Base-by-base conservation (phyloP, 2,329 filamentous ascomycete species). In the Nothomitra cinnamomea region DNA sequence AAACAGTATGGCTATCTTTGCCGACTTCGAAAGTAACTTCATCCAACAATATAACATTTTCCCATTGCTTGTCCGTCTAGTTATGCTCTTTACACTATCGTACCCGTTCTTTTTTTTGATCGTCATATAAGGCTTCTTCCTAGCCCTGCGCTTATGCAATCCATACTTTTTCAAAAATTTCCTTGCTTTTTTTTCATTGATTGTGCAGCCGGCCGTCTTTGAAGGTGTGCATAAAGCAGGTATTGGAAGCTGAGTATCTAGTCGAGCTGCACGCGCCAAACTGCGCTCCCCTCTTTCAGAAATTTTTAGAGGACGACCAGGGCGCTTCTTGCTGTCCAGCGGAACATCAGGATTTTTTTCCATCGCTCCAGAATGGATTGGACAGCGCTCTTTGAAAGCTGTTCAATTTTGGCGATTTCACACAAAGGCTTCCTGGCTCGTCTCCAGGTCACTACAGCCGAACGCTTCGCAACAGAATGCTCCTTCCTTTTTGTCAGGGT, bases 391-490 rank as follows among this genome's bases (percentile, higher is more conserved):
- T n/a, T n/a, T n/a, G n/a, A n/a, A n/a, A 42, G 6, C 5, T 42
- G n/a, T 42, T 42, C 40, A 6, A 42, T 6, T 42, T 6, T 6
- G 6, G 40, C 5, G 15, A 42, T 42, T 42, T 42, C 4, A 42
- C 15, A 6, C n/a, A 42, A 19, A n/a, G 21, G 54, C 21, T 63
- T 63, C 19, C 28, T 57, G 13, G 53, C 59, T 8, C 45, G 64
- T 6, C 57, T 66, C 8, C 49, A 25, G 36, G 58, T 66, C 24
- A 54, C 66, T 21, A 54, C 53, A n/a, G 51, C 54, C n/a, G n/a
- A n/a, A n/a, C n/a, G n/a, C n/a, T n/a, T n/a, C n/a, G n/a, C n/a
- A n/a, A n/a, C n/a, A n/a, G n/a, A n/a, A n/a, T n/a, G n/a, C n/a
- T n/a, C n/a, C n/a, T n/a, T n/a, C n/a, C n/a, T n/a, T n/a, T n/a